A percentile compares a stretch with the other conserved stretches of the same genome.
Conservation (phyloP, 192 early-diverging fungal species). For the Ambispora gerdemannii region DNA sequence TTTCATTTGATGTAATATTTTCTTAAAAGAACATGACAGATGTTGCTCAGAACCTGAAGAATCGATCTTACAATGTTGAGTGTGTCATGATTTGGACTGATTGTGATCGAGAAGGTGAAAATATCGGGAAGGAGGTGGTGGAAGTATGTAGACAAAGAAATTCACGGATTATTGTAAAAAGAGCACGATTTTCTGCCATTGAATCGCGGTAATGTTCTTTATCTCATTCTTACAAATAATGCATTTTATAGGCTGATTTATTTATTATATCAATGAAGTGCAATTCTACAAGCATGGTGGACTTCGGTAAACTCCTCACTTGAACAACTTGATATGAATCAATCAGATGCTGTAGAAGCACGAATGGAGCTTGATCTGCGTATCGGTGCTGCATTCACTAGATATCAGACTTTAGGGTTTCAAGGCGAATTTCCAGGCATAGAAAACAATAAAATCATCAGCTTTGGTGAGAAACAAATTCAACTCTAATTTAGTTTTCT, state of each 20-base stretch:
- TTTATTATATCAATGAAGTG: background rate
- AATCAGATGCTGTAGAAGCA: conserved; percentile 78
- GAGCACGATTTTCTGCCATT: conserved; percentile 90
- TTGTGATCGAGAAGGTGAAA: conserved; percentile 96
- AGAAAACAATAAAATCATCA: conserved; percentile 59
- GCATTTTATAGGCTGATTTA: background rate
- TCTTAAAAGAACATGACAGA: conserved; percentile 42
- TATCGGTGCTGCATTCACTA: conserved; percentile 86
- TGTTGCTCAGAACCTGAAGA: conserved; percentile 63
- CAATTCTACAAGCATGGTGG: conserved; percentile 15
- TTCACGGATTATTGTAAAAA: conserved; percentile 60
- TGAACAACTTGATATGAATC: conserved; percentile 66
- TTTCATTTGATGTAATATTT: background rate
- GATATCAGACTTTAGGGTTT: conserved; percentile 83
- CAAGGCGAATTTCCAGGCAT: conserved; percentile 52
- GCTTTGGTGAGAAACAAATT: conserved; percentile 62
- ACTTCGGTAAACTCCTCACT: background rate
- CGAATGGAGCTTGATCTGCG: conserved; percentile 87
- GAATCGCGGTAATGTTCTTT: conserved; percentile 55
- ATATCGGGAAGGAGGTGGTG: conserved; percentile 83
- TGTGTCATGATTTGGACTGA: conserved; percentile 97
- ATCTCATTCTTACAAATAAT: background rate
- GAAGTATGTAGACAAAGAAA: conserved; percentile 65
- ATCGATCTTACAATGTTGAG: conserved; percentile 58
- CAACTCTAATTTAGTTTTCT: background rate